Evolutionary conservation across 345 rosid genomes (phyloP).

Genomic region (Salix viminalis): DNA sequence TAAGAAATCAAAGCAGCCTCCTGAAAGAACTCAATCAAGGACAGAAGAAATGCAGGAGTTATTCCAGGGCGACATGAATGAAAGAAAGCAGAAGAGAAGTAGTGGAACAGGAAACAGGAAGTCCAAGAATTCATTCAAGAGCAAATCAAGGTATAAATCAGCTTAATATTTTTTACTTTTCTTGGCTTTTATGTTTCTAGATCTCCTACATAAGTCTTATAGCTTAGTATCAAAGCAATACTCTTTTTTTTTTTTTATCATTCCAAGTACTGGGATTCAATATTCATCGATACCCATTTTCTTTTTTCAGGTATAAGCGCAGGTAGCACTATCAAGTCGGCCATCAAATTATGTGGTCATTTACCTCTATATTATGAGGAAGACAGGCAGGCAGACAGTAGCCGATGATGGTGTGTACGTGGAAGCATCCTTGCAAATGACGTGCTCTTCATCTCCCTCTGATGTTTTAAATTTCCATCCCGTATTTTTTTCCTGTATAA

Average conservation of each 20-base stretch:
- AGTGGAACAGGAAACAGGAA: slow-evolving; percentile 43
- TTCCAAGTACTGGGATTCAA: neutral
- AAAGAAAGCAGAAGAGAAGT: slow-evolving; percentile 52
- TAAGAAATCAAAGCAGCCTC: slow-evolving; percentile 43
- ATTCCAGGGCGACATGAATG: slow-evolving; percentile 81
- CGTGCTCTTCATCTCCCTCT: neutral
- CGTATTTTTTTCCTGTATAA: neutral
- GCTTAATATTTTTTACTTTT: neutral
- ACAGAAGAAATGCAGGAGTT: slow-evolving; percentile 73
- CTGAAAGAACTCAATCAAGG: slow-evolving; percentile 53
- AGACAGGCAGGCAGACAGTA: neutral
- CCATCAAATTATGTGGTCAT: neutral
- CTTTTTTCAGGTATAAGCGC: slow-evolving; percentile 23
- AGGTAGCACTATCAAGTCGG: slow-evolving; percentile 11
- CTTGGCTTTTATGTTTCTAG: neutral
- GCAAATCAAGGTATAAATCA: slow-evolving; percentile 75
- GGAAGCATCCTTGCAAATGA: neutral
- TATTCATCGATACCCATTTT: neutral
- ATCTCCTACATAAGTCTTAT: no score
- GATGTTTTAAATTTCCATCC: neutral
- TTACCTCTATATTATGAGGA: neutral
- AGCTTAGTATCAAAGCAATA: neutral
- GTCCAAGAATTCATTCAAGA: slow-evolving; percentile 74
- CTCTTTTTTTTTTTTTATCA: neutral
- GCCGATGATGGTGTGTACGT: neutral